Evolutionary conservation across 106 monocot genomes (phyloP).

Genomic region (Allium cepa): DNA sequence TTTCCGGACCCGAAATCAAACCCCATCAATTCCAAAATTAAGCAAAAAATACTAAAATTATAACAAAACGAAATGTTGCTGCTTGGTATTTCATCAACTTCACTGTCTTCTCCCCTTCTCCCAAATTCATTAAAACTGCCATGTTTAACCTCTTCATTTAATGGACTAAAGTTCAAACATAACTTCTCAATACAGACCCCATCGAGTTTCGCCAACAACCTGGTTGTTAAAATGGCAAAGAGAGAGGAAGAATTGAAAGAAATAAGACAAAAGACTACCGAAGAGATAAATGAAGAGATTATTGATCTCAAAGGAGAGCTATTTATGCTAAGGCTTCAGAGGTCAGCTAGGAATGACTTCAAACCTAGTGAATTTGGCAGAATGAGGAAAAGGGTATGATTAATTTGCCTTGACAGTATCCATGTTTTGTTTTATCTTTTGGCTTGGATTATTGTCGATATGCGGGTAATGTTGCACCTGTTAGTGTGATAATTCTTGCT

Average conservation of each 20-base stretch:
- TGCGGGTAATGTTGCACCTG: too few relatives aligned
- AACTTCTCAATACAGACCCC: not conserved
- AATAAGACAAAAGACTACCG: slow-evolving; percentile 60
- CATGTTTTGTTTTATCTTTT: slow-evolving; percentile 7
- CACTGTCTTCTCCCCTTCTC: not conserved
- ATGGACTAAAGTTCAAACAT: slow-evolving; percentile 26
- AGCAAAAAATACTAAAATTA: not conserved
- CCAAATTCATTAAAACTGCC: not conserved
- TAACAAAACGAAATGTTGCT: not conserved
- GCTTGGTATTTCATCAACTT: slow-evolving; percentile 2
- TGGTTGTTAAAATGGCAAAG: slow-evolving; percentile 62
- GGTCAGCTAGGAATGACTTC: slow-evolving; percentile 82
- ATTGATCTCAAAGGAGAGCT: slow-evolving; percentile 91
- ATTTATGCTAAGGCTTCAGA: slow-evolving; percentile 80
- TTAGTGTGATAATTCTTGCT: too few relatives aligned
- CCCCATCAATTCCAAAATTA: not conserved
- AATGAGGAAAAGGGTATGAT: slow-evolving; percentile 82
- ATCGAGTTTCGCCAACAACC: not conserved
- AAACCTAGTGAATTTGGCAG: slow-evolving; percentile 78
- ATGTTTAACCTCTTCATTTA: slow-evolving; percentile 32
- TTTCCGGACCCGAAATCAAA: not conserved
- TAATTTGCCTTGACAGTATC: not conserved
- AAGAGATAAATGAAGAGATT: slow-evolving; percentile 91
- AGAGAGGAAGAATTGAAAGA: slow-evolving; percentile 84
- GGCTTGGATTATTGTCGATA: too few relatives aligned